Evolutionary conservation across 495 filamentous ascomycete genomes (phyloP).

Genomic region (Hypoxylon rickii): DNA sequence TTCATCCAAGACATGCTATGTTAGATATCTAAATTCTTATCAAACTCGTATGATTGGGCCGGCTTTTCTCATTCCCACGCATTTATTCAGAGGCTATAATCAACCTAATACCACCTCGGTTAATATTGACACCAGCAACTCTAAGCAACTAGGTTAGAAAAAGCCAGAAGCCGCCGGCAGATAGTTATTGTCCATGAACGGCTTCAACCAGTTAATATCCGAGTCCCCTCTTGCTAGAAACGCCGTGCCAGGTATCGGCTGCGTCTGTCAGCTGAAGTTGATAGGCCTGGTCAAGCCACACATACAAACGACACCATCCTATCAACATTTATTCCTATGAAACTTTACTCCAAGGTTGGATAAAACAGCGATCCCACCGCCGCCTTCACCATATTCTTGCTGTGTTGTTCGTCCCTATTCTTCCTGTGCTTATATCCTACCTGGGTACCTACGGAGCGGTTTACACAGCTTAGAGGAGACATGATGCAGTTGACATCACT

Average conservation of each 20-base stretch:
- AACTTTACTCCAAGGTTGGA: too few relatives aligned
- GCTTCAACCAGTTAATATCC: neutral
- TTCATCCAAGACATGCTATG: too few relatives aligned
- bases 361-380: too few relatives aligned
- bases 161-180: neutral
- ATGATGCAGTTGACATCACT: slow-evolving; percentile 46
- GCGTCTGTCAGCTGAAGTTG: too few relatives aligned
- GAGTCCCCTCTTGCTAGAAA: neutral
- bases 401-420: too few relatives aligned
- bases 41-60: neutral
- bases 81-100: neutral
- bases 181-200: neutral
- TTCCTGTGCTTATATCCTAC: too few relatives aligned
- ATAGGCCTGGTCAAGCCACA: too few relatives aligned
- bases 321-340: too few relatives aligned
- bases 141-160: neutral
- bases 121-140: neutral
- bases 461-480: neutral
- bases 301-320: too few relatives aligned
- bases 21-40: too few relatives aligned
- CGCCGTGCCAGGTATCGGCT: neutral
- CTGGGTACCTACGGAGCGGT: too few relatives aligned
- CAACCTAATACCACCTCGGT: neutral
- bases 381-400: too few relatives aligned
- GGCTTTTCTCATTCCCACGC: neutral